Evolutionary conservation across 805 yeast species (phyloP), one percentile per base, ranked within the genome.

Genomic region (Hanseniaspora opuntiae): DNA sequence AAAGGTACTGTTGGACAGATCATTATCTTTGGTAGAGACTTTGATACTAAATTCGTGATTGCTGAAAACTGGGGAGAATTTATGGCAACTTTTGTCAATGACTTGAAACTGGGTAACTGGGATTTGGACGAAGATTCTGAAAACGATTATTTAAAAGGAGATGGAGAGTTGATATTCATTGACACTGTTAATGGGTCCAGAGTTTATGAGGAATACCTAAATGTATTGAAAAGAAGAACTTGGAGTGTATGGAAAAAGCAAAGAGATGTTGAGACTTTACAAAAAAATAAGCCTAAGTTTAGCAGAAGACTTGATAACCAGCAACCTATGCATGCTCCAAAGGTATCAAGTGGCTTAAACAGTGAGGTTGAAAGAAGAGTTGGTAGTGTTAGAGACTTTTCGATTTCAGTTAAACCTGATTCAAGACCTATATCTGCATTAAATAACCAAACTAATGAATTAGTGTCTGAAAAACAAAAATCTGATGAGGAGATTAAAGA

Each of bases 61-160:
- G 94, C 97, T 19, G 78, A 79, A 49, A 84, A 83, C 54, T 90
- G 95, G 82, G 95, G 95, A 17, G 93, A 85, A 61, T 93, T 93
- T 65, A 68, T 90, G 52, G 71, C 88, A 53, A 75, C 76, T 50
- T 82, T 88, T 64, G 95, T 89, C 28, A 86, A 87, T 59, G 97
- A 90, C 65, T 71, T 90, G 54, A 96, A 89, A 64, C 75, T 72
- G 50, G 95, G 95, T 11, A 84, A 83, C 64, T 86, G 85, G 76
- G 76, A 74, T 40, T 72, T 90, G 52, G 81, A 80, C 60, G 82
- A 75, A 57, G 78, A 76, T 40, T 70, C 73, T 45, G 87, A 82
- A 61, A 41, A 46, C 28, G 86, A 85, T 60, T 75, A 83, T 60
- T 74, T 78, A 55, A 77, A 82, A 7, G 82, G 82, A 49, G 86